Evolutionary conservation across 2,329 filamentous ascomycete genomes (phyloP), one percentile per base, ranked within the genome.

Genomic region (Clonostachys rhizophaga): DNA sequence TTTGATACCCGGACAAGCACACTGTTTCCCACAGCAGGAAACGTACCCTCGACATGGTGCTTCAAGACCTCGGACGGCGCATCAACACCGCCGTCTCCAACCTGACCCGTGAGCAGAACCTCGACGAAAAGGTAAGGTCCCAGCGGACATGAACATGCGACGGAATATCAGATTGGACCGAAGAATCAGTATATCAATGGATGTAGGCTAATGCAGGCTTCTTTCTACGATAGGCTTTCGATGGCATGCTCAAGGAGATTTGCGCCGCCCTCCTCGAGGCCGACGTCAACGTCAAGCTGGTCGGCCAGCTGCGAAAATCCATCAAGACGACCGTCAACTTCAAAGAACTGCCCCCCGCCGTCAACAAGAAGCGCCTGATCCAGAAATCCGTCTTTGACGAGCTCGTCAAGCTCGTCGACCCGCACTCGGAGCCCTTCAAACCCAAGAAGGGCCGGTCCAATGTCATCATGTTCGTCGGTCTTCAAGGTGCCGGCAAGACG

Each of bases 381-480:
- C 94, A 99, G 63, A 97, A 97, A 69, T 83, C 94, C 55, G 94
- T 99, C 56, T 99, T 95, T 67, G 92, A 99, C 64, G 91, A 97
- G 67, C 84, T 99, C 45, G 92, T 97, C 55, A 86, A 90, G 60
- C 85, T 99, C 44, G 94, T 99, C 56, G 91, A 99, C 60, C 94
- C 94, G 24, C 92, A 97, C 68, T 86, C 89, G 58, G 91, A 96
- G 55, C 87, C 92, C 0, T 99, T 96, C 77, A 94, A 95, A 66
- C 91, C 92, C 18, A 96, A 95, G 74, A 99, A 97, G 72, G 91
- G 91, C 54, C 94, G 91, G 66, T 78, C 87, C 53, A 99, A 96
- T 67, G 89, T 99, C 63, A 96, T 99, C 69, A 99, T 99, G 94
- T 97, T 99, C 66, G 94, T 99, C 52, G 94, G 94, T 71, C 78